Evolutionary conservation across 352 stramenopile genomes (phyloP), one percentile per base, ranked within the genome.

Genomic region (Proteromonas lacertae): DNA sequence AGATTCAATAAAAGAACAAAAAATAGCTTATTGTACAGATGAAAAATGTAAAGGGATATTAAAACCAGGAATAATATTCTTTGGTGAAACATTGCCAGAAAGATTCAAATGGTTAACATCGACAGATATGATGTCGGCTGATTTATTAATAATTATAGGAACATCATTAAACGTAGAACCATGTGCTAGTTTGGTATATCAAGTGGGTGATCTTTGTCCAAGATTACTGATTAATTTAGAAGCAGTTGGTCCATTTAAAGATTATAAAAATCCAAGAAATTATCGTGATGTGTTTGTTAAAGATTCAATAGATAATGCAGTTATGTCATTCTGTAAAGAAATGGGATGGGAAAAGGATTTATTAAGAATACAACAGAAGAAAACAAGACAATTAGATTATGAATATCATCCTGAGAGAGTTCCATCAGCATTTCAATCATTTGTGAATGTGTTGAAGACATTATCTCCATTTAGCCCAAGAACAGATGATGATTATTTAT

Each of bases 61-160:
- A 20, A 96, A 96, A 56, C 79, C 82, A 0, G 68, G 87, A 39
- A 86, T 96, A 34, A 88, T 75, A 4, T 94, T 96, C 47, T 96
- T 96, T 52, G 79, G 79, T 8, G 77, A 96, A 50, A 64, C 69
- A 12, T 44, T 96, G 16, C 56, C 62, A 1, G 53, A 79, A 25
- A 60, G 57, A 37, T 82, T 96, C 37, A 68, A 59, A 40, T 65
- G 51, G 13, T 50, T 45, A 12, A 47, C 74, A 7, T 48, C 69
- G 40, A 36, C 37, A 16, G 72, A 89, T 52, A 23, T 31, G 1
- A 29, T 70, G 16, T 60, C 69, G 25, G 74, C 66, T 0, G 79
- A 96, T 56, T 52, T 92, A 19, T 50, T 96, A 21, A 66, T 98
- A 26, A 78, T 98, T 17, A 90, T 96, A 43, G 86, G 86, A 36